A percentile compares a stretch with the other conserved stretches of the same genome.
phyloP scores from a whole-genome alignment of 257 asterid genomes.

The Solanum ahanhuiri region DNA sequence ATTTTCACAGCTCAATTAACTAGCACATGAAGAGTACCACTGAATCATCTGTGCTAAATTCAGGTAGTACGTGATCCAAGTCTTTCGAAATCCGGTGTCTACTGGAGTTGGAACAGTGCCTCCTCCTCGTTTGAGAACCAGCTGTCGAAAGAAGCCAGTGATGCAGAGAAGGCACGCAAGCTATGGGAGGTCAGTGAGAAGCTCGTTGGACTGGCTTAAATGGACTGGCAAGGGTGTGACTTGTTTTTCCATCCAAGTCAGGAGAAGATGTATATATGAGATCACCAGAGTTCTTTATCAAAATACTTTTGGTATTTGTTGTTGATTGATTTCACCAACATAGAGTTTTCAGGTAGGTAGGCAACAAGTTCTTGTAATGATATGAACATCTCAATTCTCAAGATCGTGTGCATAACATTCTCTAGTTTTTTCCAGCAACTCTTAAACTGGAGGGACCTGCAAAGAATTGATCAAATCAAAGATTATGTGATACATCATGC shows the following conservation, averaged over 20 bases:
- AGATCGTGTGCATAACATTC: not conserved
- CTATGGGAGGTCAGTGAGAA: constrained; percentile 92
- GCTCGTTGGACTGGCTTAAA: constrained; percentile 74
- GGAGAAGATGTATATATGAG: not conserved
- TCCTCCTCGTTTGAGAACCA: constrained; percentile 82
- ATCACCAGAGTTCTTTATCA: not conserved
- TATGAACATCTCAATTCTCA: not conserved
- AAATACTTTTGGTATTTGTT: not conserved
- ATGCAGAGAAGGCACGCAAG: constrained; percentile 72
- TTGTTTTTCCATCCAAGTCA: not conserved
- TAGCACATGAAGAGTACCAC: not conserved
- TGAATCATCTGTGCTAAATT: not conserved
- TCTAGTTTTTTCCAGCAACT: not conserved
- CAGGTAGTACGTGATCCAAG: constrained; percentile 85
- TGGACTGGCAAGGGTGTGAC: not conserved
- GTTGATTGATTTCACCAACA: not conserved
- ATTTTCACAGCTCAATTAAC: not conserved
- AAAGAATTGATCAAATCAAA: not conserved
- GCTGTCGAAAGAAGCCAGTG: constrained; percentile 81
- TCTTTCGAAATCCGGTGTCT: constrained; percentile 81
- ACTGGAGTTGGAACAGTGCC: constrained; percentile 91
- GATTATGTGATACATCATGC: not conserved
- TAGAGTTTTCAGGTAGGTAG: not conserved
- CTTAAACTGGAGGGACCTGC: not conserved
- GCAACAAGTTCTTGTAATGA: not conserved